Evolutionary conservation across 1,139 yeast species (phyloP).

Genomic region (Kluyveromyces sp.): DNA sequence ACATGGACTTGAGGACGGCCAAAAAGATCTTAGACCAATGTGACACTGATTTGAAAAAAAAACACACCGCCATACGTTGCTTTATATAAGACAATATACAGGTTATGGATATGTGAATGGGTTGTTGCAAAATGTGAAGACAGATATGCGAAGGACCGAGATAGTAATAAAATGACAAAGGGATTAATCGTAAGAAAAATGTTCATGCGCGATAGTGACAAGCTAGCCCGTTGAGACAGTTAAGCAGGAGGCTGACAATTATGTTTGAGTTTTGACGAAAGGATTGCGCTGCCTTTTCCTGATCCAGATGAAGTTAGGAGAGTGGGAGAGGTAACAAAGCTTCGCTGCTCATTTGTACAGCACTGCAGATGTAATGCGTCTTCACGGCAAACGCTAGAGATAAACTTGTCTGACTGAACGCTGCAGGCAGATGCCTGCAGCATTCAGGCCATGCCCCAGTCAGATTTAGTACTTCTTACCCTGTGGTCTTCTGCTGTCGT

Average conservation of each 20-base stretch:
- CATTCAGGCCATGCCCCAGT: conserved; percentile 8
- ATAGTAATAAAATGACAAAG: conserved; percentile 4
- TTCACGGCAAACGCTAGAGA: not conserved
- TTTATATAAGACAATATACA: conserved; percentile 12
- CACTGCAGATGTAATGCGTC: not conserved
- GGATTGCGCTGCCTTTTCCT: not conserved
- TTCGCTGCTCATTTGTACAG: conserved; percentile 3
- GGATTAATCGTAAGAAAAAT: conserved; percentile 1
- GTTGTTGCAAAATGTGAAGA: not conserved
- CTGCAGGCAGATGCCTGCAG: too few species aligned
- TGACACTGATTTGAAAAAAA: conserved; percentile 1
- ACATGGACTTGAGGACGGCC: too few species aligned
- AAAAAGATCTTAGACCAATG: not conserved
- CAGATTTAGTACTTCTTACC: conserved; percentile 37
- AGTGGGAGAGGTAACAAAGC: not conserved
- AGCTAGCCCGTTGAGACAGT: not conserved
- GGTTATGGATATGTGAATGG: conserved; percentile 1
- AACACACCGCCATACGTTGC: conserved; percentile 8
- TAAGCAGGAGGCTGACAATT: conserved; percentile 1
- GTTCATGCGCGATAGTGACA: conserved; percentile 6
- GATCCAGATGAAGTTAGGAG: not conserved
- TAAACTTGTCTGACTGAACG: conserved; percentile 4
- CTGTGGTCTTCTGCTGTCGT: conserved; percentile 64
- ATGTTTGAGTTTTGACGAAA: not conserved
- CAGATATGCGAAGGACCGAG: conserved; percentile 1